These are phyloP conservation scores for Ogataea angusta DNA, from an alignment of 805 yeast genomes.

Conservation along the genomic window DNA sequence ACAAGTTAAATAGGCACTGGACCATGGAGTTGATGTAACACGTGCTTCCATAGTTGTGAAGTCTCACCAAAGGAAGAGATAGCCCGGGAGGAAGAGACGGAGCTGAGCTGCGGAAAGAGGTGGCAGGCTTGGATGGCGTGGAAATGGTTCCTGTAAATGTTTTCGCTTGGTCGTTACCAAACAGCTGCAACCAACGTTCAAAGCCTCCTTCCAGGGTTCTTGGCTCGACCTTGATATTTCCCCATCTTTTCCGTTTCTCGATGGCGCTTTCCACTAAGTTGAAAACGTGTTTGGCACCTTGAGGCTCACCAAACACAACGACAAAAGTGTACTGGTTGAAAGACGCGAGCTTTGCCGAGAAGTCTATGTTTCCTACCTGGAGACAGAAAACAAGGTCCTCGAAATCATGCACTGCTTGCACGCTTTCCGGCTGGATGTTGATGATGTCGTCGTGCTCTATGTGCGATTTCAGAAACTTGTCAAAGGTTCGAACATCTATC, in stretches of 20 bases:
- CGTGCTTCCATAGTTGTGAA: constrained; percentile 66
- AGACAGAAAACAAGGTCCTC: constrained; percentile 20
- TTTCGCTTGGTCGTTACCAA: constrained; percentile 26
- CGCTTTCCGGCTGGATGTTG: constrained; percentile 38
- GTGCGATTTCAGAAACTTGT: constrained; percentile 32
- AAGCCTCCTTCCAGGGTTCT: constrained; percentile 41
- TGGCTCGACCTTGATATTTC: constrained; percentile 7
- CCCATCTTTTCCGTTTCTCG: constrained; percentile 11
- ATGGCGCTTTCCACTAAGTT: constrained; percentile 18
- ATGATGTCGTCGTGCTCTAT: constrained; percentile 38
- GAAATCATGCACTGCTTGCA: constrained; percentile 16
- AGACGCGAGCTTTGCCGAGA: constrained; percentile 31
- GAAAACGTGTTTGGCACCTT: constrained; percentile 26
- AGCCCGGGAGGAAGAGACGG: constrained; percentile 1
- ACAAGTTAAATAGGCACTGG: constrained; percentile 62
- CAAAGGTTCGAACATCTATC: constrained; percentile 39
- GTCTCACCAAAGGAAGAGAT: constrained; percentile 32
- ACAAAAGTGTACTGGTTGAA: constrained; percentile 34
- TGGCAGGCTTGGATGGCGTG: constrained; percentile 1
- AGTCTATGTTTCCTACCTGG: constrained; percentile 33
- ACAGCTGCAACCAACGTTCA: constrained; percentile 39
- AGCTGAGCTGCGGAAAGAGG: constrained; percentile 2
- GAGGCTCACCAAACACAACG: constrained; percentile 38
- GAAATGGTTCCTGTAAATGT: constrained; percentile 14
- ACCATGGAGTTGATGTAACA: constrained; percentile 75